A percentile compares a stretch with the other conserved stretches of the same genome.
Conservation (phyloP, 306 rosid genomes). For the Pyrus bretschneideri region DNA sequence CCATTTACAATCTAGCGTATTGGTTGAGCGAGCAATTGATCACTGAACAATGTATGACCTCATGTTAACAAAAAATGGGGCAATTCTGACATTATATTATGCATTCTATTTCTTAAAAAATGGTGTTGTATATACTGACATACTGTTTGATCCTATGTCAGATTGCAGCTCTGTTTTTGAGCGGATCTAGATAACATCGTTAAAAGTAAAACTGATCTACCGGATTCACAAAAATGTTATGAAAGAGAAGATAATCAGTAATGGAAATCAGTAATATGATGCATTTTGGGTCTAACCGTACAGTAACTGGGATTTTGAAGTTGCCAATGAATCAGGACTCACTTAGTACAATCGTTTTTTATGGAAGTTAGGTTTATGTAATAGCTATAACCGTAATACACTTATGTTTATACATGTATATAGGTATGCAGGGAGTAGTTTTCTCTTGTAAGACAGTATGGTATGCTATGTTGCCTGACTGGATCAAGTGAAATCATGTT, state of each 20-base stretch:
- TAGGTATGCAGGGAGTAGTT: not conserved
- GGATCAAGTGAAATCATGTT: not conserved
- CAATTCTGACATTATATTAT: not conserved
- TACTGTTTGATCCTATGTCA: not conserved
- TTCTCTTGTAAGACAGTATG: not conserved
- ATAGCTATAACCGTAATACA: not conserved
- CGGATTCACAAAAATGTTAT: not conserved
- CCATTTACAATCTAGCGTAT: not conserved
- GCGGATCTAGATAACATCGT: not conserved
- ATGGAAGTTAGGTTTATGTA: not conserved
- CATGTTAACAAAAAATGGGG: not conserved
- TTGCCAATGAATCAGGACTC: too few relatives aligned
- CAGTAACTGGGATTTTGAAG: not conserved
- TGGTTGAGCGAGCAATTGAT: not conserved
- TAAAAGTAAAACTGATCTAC: too few relatives aligned
- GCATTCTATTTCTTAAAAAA: not conserved
- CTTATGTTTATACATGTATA: not conserved
- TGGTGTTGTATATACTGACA: not conserved
- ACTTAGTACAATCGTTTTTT: not conserved
- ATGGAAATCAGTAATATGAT: not conserved
- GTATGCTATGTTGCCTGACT: not conserved
- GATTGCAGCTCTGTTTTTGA: not conserved
- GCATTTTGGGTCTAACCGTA: not conserved
- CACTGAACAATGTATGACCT: not conserved
- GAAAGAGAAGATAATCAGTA: not conserved